Evolutionary conservation across 805 yeast species (phyloP).

Genomic region (Komagataella ulmi): DNA sequence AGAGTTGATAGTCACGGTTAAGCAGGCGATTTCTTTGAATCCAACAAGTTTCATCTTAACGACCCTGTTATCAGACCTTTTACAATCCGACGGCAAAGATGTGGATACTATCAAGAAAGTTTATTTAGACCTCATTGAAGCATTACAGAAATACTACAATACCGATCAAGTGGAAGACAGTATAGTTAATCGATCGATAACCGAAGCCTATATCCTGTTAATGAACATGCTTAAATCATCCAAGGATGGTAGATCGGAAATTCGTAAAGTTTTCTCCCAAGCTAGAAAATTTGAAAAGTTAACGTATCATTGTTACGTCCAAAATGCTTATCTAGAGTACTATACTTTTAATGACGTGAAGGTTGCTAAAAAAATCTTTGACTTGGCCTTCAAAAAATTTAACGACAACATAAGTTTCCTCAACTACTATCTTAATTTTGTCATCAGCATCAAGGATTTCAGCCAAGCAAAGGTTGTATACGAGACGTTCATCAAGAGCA

Average conservation of each 20-base stretch:
- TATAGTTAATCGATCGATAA: constrained; percentile 23
- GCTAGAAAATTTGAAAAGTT: constrained; percentile 51
- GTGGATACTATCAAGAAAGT: constrained; percentile 33
- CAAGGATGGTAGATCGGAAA: constrained; percentile 25
- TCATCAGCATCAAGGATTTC: constrained; percentile 54
- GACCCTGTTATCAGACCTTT: not conserved
- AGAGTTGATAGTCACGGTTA: not conserved
- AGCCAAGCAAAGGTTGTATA: constrained; percentile 67
- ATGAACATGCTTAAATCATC: constrained; percentile 61
- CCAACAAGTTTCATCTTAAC: not conserved
- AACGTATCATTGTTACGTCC: constrained; percentile 68
- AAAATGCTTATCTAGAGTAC: constrained; percentile 73
- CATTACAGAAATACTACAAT: constrained; percentile 25
- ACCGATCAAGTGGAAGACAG: constrained; percentile 11
- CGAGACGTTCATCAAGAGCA: constrained; percentile 57
- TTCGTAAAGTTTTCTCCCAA: constrained; percentile 57
- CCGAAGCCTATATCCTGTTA: constrained; percentile 53
- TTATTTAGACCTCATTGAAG: constrained; percentile 37
- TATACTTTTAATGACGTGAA: constrained; percentile 44
- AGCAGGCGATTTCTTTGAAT: not conserved
- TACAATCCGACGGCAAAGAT: constrained; percentile 30
- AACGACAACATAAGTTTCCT: constrained; percentile 46
- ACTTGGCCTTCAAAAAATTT: constrained; percentile 52
- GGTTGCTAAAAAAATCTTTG: constrained; percentile 66
- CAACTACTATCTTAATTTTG: constrained; percentile 55